Base-by-base conservation (phyloP, 2,329 filamentous ascomycete species). In the Elsinoe batatas region DNA sequence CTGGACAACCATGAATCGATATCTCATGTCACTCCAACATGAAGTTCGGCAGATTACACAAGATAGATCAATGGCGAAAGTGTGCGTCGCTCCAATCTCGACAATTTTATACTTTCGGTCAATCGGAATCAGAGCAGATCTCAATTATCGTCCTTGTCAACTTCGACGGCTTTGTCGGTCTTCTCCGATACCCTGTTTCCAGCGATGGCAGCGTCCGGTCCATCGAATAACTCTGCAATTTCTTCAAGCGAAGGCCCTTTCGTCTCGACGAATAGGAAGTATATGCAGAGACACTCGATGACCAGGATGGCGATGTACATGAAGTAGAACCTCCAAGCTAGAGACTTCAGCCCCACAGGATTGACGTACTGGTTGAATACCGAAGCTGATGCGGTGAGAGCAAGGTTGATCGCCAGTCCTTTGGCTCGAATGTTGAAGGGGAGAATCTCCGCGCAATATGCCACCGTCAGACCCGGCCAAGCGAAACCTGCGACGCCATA, bases 181-280 rank as follows among this genome's bases (percentile, higher is more conserved):
- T 38, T n/a, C 13, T 18, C 13, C 36, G 36, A 38, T 5, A n/a
- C 5, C 36, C 13, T n/a, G 36, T 18, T 18, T 38, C 13, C 36
- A 5, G 36, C 36, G n/a, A 30, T 30, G 4, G 26, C 26, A 5
- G 36, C 36, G 36, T 18, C 36, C 10, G 36, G 36, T 8, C 64
- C 64, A 47, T 74, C 72, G 56, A 74, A 74, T 50, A 72, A 65
- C 55, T 68, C 70, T 32, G 70, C 71, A 50, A 74, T 75, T 58
- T 76, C 72, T 60, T 75, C 73, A 7, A 75, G 64, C 17, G 70
- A 60, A 47, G 63, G 58, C 17, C 62, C 61, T 20, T 58, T 57
- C 3, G 62, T 64, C 22, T 67, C 63, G 1, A 62, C 63, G 37
- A 65, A 71, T 3, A 67, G 57, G 53, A 70, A 63, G 20, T 62